Conservation (phyloP, 1,284 basidiomycete genomes). For the Ustilago trichophora region DNA sequence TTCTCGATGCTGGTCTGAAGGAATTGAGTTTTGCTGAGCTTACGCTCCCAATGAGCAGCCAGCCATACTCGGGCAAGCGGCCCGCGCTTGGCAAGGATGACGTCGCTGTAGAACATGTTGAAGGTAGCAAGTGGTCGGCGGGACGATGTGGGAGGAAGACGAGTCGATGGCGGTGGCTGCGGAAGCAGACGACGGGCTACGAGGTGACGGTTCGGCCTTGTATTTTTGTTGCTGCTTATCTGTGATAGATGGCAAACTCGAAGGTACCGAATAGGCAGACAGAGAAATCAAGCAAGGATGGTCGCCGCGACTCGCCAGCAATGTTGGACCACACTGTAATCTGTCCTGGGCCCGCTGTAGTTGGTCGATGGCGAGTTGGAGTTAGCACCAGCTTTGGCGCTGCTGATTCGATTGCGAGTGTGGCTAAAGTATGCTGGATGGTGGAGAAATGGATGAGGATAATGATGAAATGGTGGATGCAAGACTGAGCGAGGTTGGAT, state of each 20-base stretch:
- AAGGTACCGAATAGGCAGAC: neutral
- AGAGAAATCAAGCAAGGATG: neutral
- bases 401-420: no score
- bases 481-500: neutral
- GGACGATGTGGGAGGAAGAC: neutral
- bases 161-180: neutral
- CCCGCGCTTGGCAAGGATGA: constrained; percentile 89
- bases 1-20: constrained; percentile 92
- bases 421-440: no score
- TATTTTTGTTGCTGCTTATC: neutral
- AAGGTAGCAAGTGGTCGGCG: neutral
- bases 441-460: neutral
- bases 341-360: no score
- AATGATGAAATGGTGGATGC: neutral
- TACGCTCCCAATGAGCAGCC: constrained; percentile 97
- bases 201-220: no score
- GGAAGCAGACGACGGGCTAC: neutral
- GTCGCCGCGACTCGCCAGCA: neutral
- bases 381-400: neutral
- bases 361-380: neutral
- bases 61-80: constrained; percentile 97
- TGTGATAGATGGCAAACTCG: neutral
- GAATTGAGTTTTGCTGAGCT: constrained; percentile 93
- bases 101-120: constrained; percentile 85
- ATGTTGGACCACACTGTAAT: constrained; percentile 4